Percentiles rank a stretch among this genome's conserved stretches.
Conservation (phyloP, 2,329 filamentous ascomycete genomes). For the Colletotrichum acutatum region DNA sequence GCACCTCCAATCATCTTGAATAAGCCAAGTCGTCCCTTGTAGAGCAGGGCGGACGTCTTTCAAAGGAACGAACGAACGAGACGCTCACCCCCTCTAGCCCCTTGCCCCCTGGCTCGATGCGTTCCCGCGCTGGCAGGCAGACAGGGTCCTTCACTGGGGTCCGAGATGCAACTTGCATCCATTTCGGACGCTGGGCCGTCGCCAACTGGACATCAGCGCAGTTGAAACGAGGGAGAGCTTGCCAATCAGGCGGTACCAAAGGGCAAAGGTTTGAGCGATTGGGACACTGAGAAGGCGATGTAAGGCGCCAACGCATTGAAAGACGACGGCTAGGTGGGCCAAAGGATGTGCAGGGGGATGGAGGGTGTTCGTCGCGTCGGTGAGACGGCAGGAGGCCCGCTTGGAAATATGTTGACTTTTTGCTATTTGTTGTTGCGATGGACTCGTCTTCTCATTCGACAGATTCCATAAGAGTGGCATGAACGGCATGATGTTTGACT, state of each 20-base stretch:
- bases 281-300: background rate
- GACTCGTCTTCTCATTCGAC: background rate
- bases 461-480: background rate
- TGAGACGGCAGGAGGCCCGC: background rate
- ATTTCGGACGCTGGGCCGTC: background rate
- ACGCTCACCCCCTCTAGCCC: background rate
- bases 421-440: background rate
- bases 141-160: background rate
- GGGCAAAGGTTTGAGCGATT: slow-evolving; percentile 1
- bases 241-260: slow-evolving; percentile 18
- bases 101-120: slow-evolving; percentile 6
- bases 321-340: slow-evolving; percentile 11
- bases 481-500: background rate
- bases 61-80: background rate
- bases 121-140: background rate
- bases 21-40: slow-evolving; percentile 10
- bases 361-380: background rate
- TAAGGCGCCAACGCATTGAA: slow-evolving; percentile 33
- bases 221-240: slow-evolving; percentile 1
- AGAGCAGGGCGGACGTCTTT: slow-evolving; percentile 1
- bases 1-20: slow-evolving; percentile 17
- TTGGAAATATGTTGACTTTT: background rate
- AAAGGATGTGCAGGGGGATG: slow-evolving; percentile 19
- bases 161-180: background rate
- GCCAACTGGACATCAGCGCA: slow-evolving; percentile 16